These are phyloP conservation scores for Myriosclerotinia scirpicola DNA, from an alignment of 2,329 filamentous ascomycete genomes.

Conservation along the genomic window DNA sequence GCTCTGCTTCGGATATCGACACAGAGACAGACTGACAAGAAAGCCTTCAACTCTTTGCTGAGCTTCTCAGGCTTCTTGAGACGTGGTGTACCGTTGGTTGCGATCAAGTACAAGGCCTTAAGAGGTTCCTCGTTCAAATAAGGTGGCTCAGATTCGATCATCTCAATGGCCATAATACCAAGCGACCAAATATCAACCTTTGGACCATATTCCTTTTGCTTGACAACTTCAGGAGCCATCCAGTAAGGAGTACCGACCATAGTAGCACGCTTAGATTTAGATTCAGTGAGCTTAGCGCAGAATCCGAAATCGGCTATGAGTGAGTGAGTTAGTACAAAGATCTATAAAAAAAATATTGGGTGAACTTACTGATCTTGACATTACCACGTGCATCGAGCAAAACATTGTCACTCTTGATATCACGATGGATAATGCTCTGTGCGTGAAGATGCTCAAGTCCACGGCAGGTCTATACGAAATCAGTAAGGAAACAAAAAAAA, in stretches of 20 bases:
- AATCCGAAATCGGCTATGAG: conserved; percentile 89
- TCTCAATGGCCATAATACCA: conserved; percentile 99
- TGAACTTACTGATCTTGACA: conserved; percentile 87
- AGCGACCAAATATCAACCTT: conserved; percentile 99
- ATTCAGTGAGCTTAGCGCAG: conserved; percentile 96
- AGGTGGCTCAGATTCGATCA: conserved; percentile 98
- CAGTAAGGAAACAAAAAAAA: conserved; percentile 23
- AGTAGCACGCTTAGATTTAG: conserved; percentile 93
- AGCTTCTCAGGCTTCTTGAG: conserved; percentile 98
- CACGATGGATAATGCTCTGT: conserved; percentile 96
- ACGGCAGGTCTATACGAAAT: conserved; percentile 74
- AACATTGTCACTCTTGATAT: conserved; percentile 99
- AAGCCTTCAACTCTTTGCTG: conserved; percentile 96
- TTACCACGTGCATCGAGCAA: conserved; percentile 89
- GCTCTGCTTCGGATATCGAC: conserved; percentile 95
- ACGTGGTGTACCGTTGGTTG: conserved; percentile 91
- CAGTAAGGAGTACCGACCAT: conserved; percentile 99
- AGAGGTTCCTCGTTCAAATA: conserved; percentile 95
- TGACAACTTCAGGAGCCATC: conserved; percentile 99
- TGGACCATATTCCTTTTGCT: conserved; percentile 92
- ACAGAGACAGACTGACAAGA: conserved; percentile 92
- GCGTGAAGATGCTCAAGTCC: conserved; percentile 91
- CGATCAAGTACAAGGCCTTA: conserved; percentile 90
- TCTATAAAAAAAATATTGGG: background rate
- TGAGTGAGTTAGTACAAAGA: conserved; percentile 39